Evolutionary conservation across 2,329 filamentous ascomycete genomes (phyloP).

Genomic region (Colletotrichum endophyticum): DNA sequence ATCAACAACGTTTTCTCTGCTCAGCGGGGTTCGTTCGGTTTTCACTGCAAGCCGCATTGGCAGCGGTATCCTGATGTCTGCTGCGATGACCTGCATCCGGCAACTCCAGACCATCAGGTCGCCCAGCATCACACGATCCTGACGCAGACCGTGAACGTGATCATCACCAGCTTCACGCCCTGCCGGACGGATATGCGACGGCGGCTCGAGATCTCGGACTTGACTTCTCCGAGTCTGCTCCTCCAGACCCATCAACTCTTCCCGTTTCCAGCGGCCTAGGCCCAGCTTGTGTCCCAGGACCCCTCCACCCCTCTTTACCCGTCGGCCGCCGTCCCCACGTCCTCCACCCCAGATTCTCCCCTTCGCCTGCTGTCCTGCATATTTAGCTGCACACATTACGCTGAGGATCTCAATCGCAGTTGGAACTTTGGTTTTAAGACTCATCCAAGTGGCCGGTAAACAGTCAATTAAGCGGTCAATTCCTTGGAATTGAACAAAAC

Average conservation of each 20-base stretch:
- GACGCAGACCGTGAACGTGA: not conserved
- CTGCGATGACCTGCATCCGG: not conserved
- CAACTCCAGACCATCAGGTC: not conserved
- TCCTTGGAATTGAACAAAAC: not conserved
- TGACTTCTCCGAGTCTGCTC: not conserved
- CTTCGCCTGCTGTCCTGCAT: not conserved
- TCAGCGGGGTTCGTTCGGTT: not conserved
- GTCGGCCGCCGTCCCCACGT: not conserved
- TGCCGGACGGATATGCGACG: not conserved
- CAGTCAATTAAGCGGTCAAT: not conserved
- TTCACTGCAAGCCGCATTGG: not conserved
- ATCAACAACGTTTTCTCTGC: not conserved
- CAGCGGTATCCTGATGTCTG: not conserved
- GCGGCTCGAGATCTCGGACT: slow-evolving; percentile 3
- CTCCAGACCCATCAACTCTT: not conserved
- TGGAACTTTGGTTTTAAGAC: not conserved
- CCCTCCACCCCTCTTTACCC: not conserved
- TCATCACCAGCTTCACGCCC: not conserved
- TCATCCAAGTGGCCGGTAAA: not conserved
- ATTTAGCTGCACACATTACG: not conserved
- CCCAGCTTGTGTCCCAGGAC: not conserved
- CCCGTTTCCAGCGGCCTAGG: not conserved
- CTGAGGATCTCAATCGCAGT: not conserved
- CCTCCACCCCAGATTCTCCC: not conserved
- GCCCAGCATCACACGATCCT: not conserved